phyloP scores from a whole-genome alignment of 805 yeast species.

The Kuraishia hungarica region DNA sequence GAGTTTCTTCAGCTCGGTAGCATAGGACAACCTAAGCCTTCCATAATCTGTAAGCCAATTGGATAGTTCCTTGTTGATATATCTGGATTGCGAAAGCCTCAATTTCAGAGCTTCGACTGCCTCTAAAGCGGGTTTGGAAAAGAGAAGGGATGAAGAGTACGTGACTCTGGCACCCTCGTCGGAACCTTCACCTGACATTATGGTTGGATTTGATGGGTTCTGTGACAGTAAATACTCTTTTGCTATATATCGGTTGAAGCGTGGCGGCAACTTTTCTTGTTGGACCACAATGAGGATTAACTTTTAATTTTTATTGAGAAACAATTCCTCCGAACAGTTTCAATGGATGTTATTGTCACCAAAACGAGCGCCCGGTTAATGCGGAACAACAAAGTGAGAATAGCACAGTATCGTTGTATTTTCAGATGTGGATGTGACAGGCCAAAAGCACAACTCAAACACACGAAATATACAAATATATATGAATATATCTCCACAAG shows the following conservation, averaged over 20 bases:
- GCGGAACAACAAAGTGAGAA: not conserved
- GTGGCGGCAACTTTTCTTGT: not conserved
- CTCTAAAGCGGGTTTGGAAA: conserved; percentile 41
- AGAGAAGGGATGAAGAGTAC: conserved; percentile 24
- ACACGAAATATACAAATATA: not conserved
- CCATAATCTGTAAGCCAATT: conserved; percentile 50
- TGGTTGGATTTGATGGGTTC: not conserved
- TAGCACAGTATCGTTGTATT: not conserved
- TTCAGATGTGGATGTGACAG: not conserved
- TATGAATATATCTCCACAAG: not conserved
- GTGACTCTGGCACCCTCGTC: conserved; percentile 17
- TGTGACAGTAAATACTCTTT: not conserved
- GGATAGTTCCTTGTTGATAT: conserved; percentile 52
- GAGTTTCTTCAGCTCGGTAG: conserved; percentile 34
- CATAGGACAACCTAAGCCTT: conserved; percentile 36
- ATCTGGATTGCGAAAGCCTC: conserved; percentile 45
- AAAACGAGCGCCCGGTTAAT: not conserved
- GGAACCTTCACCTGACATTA: not conserved
- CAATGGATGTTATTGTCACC: not conserved
- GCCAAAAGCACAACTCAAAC: not conserved
- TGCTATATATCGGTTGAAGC: not conserved
- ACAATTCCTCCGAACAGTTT: not conserved
- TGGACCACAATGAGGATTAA: not conserved
- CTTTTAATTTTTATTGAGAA: too few species aligned
- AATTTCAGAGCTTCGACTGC: conserved; percentile 53